These are phyloP conservation scores for Aegle marmelos DNA, from an alignment of 345 rosid genomes.

Conservation along the genomic window DNA sequence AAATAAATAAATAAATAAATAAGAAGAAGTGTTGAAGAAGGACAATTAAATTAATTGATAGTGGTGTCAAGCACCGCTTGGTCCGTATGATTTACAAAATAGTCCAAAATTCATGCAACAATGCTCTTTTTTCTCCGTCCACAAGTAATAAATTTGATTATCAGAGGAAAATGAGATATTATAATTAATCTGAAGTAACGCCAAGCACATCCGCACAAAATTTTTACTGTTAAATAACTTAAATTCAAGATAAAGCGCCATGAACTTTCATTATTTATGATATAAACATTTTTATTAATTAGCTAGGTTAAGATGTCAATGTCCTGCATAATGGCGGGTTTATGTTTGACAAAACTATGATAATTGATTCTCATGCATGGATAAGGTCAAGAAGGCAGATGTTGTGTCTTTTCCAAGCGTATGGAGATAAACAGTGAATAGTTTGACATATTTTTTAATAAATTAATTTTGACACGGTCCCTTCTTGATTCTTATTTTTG, in stretches of 20 bases:
- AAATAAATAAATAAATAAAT: not conserved
- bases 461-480: not conserved
- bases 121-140: not conserved
- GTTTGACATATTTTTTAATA: not conserved
- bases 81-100: not conserved
- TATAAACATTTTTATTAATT: not conserved
- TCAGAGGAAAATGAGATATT: not conserved
- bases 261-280: not conserved
- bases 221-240: not conserved
- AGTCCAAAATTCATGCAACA: too few species aligned
- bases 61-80: not conserved
- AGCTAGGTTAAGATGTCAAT: not conserved
- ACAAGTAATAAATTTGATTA: not conserved
- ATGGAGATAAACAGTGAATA: not conserved
- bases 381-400: not conserved
- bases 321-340: not conserved
- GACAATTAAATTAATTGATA: not conserved
- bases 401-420: not conserved
- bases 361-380: not conserved
- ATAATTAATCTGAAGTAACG: not conserved
- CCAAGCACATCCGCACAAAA: not conserved
- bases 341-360: not conserved
- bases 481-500: too few species aligned
- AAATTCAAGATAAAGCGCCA: not conserved
- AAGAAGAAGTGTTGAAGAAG: too few species aligned